These are phyloP conservation scores for Irpex rosettiformis DNA, from an alignment of 1,284 basidiomycete species.

Conservation along the genomic window DNA sequence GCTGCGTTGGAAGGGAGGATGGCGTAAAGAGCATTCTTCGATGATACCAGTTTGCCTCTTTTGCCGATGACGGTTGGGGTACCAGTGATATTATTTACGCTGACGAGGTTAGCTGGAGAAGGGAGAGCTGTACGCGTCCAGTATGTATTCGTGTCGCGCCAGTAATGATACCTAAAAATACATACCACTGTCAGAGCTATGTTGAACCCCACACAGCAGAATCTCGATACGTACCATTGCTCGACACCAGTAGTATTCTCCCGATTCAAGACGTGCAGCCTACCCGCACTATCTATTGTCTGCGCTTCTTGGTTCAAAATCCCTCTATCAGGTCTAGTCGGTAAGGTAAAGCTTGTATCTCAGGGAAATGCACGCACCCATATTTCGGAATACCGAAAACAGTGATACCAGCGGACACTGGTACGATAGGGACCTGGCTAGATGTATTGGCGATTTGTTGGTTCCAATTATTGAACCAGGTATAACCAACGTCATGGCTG, in stretches of 20 bases:
- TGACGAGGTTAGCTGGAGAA: slow-evolving; percentile 23
- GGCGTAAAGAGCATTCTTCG: slow-evolving; percentile 26
- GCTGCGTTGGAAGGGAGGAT: slow-evolving; percentile 37
- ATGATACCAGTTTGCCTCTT: slow-evolving; percentile 35
- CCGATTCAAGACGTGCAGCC: slow-evolving; percentile 41
- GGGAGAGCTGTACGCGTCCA: slow-evolving; percentile 40
- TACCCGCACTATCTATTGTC: slow-evolving; percentile 33
- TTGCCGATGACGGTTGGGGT: slow-evolving; percentile 41
- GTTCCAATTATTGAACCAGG: slow-evolving; percentile 38
- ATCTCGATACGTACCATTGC: slow-evolving; percentile 29
- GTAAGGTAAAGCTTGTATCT: background rate
- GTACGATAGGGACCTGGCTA: slow-evolving; percentile 31
- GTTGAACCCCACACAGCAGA: background rate
- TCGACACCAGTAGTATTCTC: slow-evolving; percentile 39
- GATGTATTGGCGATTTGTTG: slow-evolving; percentile 29
- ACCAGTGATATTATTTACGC: slow-evolving; percentile 35
- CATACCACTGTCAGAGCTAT: background rate
- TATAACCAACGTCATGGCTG: slow-evolving; percentile 32
- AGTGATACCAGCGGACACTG: slow-evolving; percentile 36
- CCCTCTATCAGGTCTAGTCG: slow-evolving; percentile 23
- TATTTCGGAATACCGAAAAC: slow-evolving; percentile 41
- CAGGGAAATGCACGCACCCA: slow-evolving; percentile 25
- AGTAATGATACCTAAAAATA: slow-evolving; percentile 37
- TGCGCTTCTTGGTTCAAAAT: slow-evolving; percentile 44
- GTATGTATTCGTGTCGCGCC: slow-evolving; percentile 31